Percentiles rank a stretch among this genome's conserved stretches.
Conservation (phyloP, 2,329 filamentous ascomycete species). For the Metarhizium guizhouense region DNA sequence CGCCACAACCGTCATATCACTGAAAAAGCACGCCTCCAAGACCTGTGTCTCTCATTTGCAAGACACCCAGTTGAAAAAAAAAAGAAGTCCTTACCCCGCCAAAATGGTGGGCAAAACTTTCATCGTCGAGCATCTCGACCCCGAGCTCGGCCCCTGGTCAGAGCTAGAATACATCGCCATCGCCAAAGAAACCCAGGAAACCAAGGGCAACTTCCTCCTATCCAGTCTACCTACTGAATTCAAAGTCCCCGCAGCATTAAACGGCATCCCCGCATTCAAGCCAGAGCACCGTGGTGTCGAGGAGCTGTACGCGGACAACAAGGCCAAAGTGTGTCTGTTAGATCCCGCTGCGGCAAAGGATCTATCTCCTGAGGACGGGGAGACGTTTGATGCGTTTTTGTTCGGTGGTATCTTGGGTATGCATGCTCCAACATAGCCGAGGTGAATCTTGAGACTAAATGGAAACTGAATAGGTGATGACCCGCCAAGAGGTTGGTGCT, state of each 20-base stretch:
- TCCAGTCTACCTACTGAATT: constrained; percentile 69
- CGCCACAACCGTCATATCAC: background rate
- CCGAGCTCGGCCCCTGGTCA: constrained; percentile 90
- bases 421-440: constrained; percentile 12
- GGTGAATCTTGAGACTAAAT: background rate
- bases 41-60: background rate
- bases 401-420: constrained; percentile 93
- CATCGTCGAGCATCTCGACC: constrained; percentile 93
- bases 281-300: constrained; percentile 75
- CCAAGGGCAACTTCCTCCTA: constrained; percentile 64
- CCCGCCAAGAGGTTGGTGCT: constrained; percentile 71
- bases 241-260: constrained; percentile 51
- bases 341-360: constrained; percentile 80
- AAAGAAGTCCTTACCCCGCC: background rate
- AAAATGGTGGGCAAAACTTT: constrained; percentile 58
- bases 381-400: constrained; percentile 79
- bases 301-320: constrained; percentile 64
- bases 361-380: constrained; percentile 72
- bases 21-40: background rate
- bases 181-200: constrained; percentile 64
- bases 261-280: constrained; percentile 51
- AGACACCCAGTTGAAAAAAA: background rate
- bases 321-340: constrained; percentile 74
- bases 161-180: constrained; percentile 87
- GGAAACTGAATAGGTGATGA: constrained; percentile 61